Evolutionary conservation across 768 basidiomycete species (phyloP), one percentile per base, ranked within the genome.

Genomic region (Solioccasus polychromus): DNA sequence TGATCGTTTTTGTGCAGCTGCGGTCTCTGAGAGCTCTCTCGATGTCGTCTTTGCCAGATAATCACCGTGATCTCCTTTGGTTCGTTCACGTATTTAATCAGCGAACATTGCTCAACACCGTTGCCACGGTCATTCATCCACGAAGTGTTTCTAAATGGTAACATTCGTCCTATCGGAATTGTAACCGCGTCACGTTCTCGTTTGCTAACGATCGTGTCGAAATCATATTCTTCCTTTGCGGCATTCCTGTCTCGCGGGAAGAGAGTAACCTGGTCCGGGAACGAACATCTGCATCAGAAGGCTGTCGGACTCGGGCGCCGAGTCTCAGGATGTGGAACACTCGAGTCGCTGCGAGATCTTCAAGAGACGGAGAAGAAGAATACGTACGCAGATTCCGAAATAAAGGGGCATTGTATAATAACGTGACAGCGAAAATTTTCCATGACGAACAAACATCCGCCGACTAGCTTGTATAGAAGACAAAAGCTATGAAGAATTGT

Each of bases 51-150:
- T 43, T 22, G 22, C 35, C 19, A 38, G 44, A 56, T 64, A 54
- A 62, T 62, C 50, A 42, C 62, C 62, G 61, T 35, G 46, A 54
- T 57, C 47, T 44, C 60, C 56, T 40, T 42, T 40, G 20, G 45
- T 17, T 36, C 48, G 30, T 42, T 56, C 52, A 56, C 52, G 35
- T 29, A 45, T 47, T 45, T 6, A 51, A 55, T 53, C 47, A 51
- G 39, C 46, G 40, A 29, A 28, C 9, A 12, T 28, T 3, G 23
- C 37, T 42, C 30, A 42, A 35, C 26, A 23, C 48, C 35, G 45
- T 56, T 47, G 37, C 29, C 35, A 45, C 23, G 39, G 20, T 34
- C 29, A 35, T 38, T 8, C 35, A n/a, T 35, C 40, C 47, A n/a
- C n/a, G n/a, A n/a, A n/a, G n/a, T n/a, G n/a, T n/a, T n/a, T n/a